Evolutionary conservation across 768 basidiomycete genomes (phyloP), one percentile per base, ranked within the genome.

Genomic region (Megacollybia marginata): DNA sequence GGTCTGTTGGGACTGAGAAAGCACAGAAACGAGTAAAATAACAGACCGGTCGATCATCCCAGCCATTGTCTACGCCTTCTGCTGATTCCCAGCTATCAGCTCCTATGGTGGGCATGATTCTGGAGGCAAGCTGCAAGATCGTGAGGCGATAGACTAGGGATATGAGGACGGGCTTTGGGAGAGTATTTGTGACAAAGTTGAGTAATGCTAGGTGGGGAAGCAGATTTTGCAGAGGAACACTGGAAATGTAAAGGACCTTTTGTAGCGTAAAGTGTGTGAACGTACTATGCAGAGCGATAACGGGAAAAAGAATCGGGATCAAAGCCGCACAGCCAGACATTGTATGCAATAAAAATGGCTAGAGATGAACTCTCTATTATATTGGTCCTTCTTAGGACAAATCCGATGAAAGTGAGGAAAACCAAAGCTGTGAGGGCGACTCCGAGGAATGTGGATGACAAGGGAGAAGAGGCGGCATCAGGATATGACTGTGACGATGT

Each of bases 321-420:
- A 55, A 87, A 84, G 15, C 88, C 88, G 59, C 89, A 91, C 33
- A 92, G 73, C 92, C 92, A 93, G 33, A 93, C 78, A 55, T 91
- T 91, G 64, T 90, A 92, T 6, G 91, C 89, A 38, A 96, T 78
- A 63, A 94, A 91, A 23, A 94, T 72, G 3, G 90, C 85, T 23
- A 97, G 79, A 44, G 88, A 82, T 2, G 88, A 84, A 3, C 92
- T 92, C 65, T 97, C 94, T 49, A 96, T 85, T 45, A 95, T 87
- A 59, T 95, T 95, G 38, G 93, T 95, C 47, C 90, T 77, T 48
- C 91, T 80, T 54, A 93, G 65, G 8, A 81, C 82, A 65, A 97
- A 94, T 6, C 94, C 94, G 54, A 97, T 95, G 56, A 88, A 74
- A 1, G 92, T 92, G 38, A 96, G 74, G 68, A 96, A 97, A 31